phyloP scores from a whole-genome alignment of 495 filamentous ascomycete species.

The Penicillium longicatenatum region DNA sequence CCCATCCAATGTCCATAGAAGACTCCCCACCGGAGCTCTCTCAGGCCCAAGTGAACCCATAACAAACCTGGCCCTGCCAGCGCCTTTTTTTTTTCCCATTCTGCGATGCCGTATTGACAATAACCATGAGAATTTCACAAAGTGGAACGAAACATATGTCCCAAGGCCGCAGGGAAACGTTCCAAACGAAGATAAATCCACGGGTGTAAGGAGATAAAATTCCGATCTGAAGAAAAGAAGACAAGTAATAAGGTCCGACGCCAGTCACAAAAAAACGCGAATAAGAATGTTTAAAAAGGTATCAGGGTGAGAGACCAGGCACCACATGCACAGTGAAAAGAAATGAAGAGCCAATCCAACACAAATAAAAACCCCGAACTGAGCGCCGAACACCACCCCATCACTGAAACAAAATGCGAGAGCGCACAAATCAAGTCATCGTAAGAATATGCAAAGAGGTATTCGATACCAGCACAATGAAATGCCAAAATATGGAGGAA shows the following conservation, averaged over 20 bases:
- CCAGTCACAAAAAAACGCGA: constrained; percentile 27
- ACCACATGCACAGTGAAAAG: constrained; percentile 35
- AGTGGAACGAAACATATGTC: constrained; percentile 1
- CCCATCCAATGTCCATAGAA: constrained; percentile 12
- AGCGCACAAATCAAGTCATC: constrained; percentile 45
- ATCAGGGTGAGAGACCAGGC: constrained; percentile 35
- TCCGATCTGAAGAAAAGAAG: constrained; percentile 28
- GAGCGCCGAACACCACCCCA: constrained; percentile 47
- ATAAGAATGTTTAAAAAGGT: constrained; percentile 35
- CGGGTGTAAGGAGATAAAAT: constrained; percentile 24
- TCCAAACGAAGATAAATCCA: constrained; percentile 17
- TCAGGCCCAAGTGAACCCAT: constrained; percentile 7
- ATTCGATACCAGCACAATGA: constrained; percentile 47
- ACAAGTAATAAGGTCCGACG: constrained; percentile 35
- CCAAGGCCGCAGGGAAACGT: constrained; percentile 11
- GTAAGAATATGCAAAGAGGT: constrained; percentile 49
- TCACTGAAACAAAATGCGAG: constrained; percentile 40
- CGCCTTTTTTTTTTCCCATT: constrained; percentile 5
- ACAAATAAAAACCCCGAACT: constrained; percentile 24
- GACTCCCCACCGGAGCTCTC: constrained; percentile 1
- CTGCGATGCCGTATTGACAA: constrained; percentile 10
- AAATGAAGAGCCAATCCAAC: constrained; percentile 21
- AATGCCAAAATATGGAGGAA: constrained; percentile 48
- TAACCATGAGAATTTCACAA: constrained; percentile 7
- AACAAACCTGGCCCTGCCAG: constrained; percentile 6